Evolutionary conservation across 441 rosid genomes (phyloP), one percentile per base, ranked within the genome.

Genomic region (Gossypium trilobum): DNA sequence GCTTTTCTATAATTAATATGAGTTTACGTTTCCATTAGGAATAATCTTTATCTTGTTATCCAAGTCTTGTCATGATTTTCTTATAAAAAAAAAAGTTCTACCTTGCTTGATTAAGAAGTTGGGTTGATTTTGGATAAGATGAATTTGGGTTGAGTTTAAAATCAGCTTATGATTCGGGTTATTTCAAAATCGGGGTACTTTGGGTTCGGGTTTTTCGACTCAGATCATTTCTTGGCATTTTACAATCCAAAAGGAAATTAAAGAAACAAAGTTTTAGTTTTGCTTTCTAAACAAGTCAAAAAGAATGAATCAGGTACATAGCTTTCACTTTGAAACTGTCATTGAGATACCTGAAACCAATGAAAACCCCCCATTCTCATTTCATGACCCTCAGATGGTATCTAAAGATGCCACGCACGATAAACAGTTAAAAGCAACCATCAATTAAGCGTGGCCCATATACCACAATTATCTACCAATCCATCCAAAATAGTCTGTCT

Each of bases 381-480:
- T 58, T 51, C 9, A n/a, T n/a, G 14, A 17, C 57, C 8, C 19
- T 23, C 27, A 8, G 44, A 50, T 31, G 4, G 19, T 39, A 36
- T 62, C 6, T 0, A 27, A 13, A 4, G 51, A 33, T 57, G 79
- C 57, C 77, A 57, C 73, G 60, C 69, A 42, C 17, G 17, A 33
- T 11, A 16, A 39, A 57, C 4, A 2, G 72, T 68, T 31, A 27
- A 73, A 59, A 1, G 39, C 11, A 33, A 0, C 20, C 51, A 9
- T 61, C 61, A 11, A 66, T 25, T 22, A 65, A 73, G 16, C 10
- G 68, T 73, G 83, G 81, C 54, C 74, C 77, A 59, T 33, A 23
- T 0, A 3, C 42, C 64, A 22, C 57, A 66, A 65, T 70, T 68
- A 67, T 76, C 50, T 74, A 50, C 42, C 66, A 33, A 36, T 52